Base-by-base conservation (phyloP, 805 yeast genomes). In the Dipodascus geniculatus region DNA sequence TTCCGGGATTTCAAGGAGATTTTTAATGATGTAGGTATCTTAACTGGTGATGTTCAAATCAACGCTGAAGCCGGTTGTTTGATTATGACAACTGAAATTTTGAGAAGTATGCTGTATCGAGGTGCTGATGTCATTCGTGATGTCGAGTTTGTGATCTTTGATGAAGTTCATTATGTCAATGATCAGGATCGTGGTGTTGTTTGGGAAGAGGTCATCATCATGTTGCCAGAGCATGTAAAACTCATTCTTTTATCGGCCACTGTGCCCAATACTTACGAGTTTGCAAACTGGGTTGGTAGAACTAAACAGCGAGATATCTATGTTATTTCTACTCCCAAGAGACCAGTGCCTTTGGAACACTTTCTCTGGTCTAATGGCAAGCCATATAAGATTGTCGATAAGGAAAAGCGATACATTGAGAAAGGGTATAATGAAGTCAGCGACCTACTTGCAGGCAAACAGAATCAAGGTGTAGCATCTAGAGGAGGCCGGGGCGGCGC, bases 221-320 rank as follows among this genome's bases (percentile, higher is more conserved):
- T 93, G 96, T 73, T 93, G 33, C 99, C 99, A 0, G 96, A 90
- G 58, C 97, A 93, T 65, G 93, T 93, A 55, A 91, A 91, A 64
- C 85, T 87, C 61, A 88, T 93, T 57, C 72, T 93, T 44, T 74
- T 93, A 42, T 87, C 96, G 11, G 99, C 99, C 2, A 93, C 99
- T 0, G 98, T 93, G 4, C 99, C 99, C n/a, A 93, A 93, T 66
- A 91, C 99, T 0, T 85, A 79, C 65, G 99, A 93, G 65, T 93
- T 93, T 75, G 99, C 99, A 6, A 87, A 85, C 59, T 93, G 99
- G 99, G 91, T 93, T 19, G 98, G 99, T 2, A 77, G 99, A 68
- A 93, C 99, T 0, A 93, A 93, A 65, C 90, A 87, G 61, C 91
- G 90, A 67, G 95, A 93, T 63, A 91, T 93, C 6, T 91, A 93